These are phyloP conservation scores for Prunus kanzakura DNA, from an alignment of 306 rosid genomes.

Conservation along the genomic window DNA sequence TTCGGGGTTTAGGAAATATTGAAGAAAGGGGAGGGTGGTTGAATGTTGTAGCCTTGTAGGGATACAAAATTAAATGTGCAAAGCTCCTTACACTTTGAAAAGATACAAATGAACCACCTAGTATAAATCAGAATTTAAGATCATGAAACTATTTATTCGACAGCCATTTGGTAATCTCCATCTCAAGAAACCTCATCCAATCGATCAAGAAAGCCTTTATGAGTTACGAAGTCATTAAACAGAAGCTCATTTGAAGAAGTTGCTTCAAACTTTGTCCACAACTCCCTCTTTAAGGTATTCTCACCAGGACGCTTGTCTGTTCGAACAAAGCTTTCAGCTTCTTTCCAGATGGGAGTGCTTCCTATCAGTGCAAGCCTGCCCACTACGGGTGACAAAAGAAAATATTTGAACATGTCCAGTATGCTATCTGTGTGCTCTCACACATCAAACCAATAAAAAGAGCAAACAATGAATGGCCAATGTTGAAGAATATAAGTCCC, in stretches of 20 bases:
- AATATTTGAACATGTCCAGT: conserved; percentile 2
- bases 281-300: conserved; percentile 81
- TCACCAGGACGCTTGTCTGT: conserved; percentile 71
- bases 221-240: conserved; percentile 25
- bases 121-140: background rate
- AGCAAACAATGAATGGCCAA: conserved; percentile 2
- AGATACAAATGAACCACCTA: conserved; percentile 13
- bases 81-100: background rate
- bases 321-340: conserved; percentile 45
- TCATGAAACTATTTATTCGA: conserved; percentile 14
- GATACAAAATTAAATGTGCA: background rate
- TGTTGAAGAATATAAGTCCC: too few species aligned
- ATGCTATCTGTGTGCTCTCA: conserved; percentile 9
- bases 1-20: conserved; percentile 35
- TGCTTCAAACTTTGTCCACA: conserved; percentile 87
- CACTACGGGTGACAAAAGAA: conserved; percentile 22
- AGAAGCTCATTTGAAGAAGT: conserved; percentile 46
- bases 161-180: conserved; percentile 3
- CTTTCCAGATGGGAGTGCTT: conserved; percentile 67
- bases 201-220: conserved; percentile 72
- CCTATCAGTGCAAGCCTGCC: conserved; percentile 32
- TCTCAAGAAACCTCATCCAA: conserved; percentile 81
- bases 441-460: background rate
- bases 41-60: too few species aligned
- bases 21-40: conserved; percentile 1